Base-by-base conservation (phyloP, 306 rosid species). In the Castanopsis chinensis region DNA sequence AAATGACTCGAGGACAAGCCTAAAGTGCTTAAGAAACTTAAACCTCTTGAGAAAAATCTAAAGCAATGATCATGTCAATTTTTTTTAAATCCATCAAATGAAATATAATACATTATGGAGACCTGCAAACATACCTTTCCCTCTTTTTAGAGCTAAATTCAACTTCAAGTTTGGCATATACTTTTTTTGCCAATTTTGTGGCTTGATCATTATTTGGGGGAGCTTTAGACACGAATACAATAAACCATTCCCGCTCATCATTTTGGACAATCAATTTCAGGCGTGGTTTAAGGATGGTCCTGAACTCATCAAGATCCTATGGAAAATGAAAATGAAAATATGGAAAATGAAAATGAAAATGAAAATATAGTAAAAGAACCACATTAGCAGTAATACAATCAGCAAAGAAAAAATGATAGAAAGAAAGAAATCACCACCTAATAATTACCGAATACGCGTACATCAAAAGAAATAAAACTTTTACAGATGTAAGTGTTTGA, bases 161-260 rank as follows among this genome's bases (percentile, higher is more conserved):
- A 71, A 90, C 98, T 88, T 96, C 99, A 77, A 96, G 86, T 88
- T 80, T 96, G 82, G 98, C 91, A 87, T 90, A 91, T 82, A 96
- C 98, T 87, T 86, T 96, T 87, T 90, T 96, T 2, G 98, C 93
- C 90, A 80, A 77, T 87, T 90, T 93, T 84, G 76, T 89, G 64
- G 97, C 97, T 69, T 91, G 96, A 75, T 96, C 99, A 85, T 91
- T 91, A 82, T 85, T 91, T 72, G 98, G 93, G 80, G 82, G 92
- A 65, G 94, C 99, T 89, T 88, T 93, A 79, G 98, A 93, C 79
- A 96, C 98, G 55, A 83, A 96, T 80, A 96, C 93, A 80, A 96
- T 90, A 84, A 96, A 96, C 99, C 99, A 95, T 79, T 95, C 99
- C 78, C 91, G 89, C 78, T 96, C 99, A 25, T 96, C 99, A 93